A percentile compares a stretch with the other conserved stretches of the same genome.
Evolutionary conservation across 2,329 filamentous ascomycete genomes (phyloP).

Genomic region (Fusarium cicatricum): DNA sequence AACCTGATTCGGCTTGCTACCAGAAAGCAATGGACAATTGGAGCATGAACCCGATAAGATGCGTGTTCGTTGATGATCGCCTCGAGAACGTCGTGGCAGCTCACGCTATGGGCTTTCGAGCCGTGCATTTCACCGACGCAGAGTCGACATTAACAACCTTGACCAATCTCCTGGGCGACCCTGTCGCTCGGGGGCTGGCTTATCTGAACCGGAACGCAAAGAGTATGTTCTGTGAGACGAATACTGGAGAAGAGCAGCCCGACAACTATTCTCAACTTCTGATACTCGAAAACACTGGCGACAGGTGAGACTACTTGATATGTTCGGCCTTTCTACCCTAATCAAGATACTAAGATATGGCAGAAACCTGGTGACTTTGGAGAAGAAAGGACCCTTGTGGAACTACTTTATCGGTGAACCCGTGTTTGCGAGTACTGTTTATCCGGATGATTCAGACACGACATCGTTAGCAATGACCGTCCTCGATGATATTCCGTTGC

Average conservation of each 20-base stretch:
- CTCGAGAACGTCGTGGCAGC: background rate
- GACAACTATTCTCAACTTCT: conserved; percentile 11
- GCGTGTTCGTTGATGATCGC: conserved; percentile 8
- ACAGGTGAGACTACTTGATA: background rate
- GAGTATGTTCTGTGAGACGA: background rate
- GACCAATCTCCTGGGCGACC: background rate
- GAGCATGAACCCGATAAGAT: background rate
- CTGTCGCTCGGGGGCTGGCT: background rate
- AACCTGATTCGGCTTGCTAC: conserved; percentile 2
- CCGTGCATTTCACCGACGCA: background rate
- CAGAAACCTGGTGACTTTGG: background rate
- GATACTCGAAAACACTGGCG: background rate
- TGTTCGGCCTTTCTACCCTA: background rate
- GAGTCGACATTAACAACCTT: background rate
- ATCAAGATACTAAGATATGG: background rate
- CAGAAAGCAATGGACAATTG: background rate
- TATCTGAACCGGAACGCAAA: background rate
- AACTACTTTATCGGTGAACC: conserved; percentile 4
- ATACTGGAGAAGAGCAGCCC: background rate
- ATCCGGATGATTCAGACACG: conserved; percentile 8
- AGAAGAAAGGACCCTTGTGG: background rate
- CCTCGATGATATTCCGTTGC: background rate
- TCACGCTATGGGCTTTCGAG: background rate
- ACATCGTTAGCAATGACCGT: background rate
- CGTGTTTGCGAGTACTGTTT: background rate